phyloP scores from a whole-genome alignment of 2,329 filamentous ascomycete genomes.

The Onygena corvina region DNA sequence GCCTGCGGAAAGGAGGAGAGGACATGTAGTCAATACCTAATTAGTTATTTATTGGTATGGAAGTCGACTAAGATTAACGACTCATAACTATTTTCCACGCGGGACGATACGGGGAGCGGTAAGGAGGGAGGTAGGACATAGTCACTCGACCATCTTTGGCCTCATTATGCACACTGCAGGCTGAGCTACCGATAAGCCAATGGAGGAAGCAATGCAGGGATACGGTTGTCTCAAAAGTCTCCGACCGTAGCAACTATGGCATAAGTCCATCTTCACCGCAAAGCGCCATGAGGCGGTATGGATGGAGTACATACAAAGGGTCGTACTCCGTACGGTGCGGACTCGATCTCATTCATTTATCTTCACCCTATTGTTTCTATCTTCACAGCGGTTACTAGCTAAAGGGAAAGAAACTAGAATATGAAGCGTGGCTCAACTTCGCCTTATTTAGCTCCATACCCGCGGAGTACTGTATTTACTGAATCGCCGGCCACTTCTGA shows the following conservation, averaged over 20 bases:
- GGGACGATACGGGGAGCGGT: neutral
- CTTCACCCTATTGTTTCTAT: no score
- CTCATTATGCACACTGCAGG: neutral
- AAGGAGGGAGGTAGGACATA: slow-evolving; percentile 1
- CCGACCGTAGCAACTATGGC: neutral
- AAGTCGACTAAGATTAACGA: neutral
- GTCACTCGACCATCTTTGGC: slow-evolving; percentile 2
- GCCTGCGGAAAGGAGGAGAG: neutral
- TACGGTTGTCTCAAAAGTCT: neutral
- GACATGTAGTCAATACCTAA: no score
- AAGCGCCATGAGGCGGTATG: neutral
- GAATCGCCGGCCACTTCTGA: no score
- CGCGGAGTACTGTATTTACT: no score
- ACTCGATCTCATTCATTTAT: no score
- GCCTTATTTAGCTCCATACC: no score
- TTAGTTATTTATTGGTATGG: no score
- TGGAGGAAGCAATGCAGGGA: neutral
- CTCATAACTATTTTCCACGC: neutral
- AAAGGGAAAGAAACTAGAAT: no score
- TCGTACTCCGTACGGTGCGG: no score
- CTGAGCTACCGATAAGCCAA: neutral
- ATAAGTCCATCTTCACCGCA: neutral
- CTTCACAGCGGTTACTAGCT: no score
- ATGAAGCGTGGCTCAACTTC: no score
- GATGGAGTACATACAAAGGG: no score